These are phyloP conservation scores for Coffea eugenioides DNA, from an alignment of 257 asterid genomes.

Conservation along the genomic window DNA sequence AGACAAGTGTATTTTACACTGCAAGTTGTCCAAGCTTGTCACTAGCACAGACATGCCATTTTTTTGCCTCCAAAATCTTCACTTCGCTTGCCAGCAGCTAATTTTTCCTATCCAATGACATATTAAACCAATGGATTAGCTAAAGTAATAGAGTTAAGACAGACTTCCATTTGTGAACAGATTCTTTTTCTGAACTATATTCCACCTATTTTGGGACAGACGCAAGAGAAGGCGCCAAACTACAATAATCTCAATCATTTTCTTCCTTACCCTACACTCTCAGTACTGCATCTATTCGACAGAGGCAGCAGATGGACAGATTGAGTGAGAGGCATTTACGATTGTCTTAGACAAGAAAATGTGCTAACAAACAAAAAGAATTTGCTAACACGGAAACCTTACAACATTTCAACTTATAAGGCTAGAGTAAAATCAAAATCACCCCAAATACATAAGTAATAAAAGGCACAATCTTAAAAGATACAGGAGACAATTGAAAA, in stretches of 20 bases:
- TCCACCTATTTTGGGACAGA: background rate
- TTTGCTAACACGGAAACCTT: background rate
- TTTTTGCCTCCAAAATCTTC: constrained; percentile 31
- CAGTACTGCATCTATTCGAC: background rate
- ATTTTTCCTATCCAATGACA: constrained; percentile 39
- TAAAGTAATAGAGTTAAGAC: background rate
- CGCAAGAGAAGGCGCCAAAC: background rate
- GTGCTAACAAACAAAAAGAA: background rate
- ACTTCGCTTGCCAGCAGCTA: constrained; percentile 24
- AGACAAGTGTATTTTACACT: constrained; percentile 31
- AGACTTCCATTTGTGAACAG: background rate
- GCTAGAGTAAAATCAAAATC: background rate
- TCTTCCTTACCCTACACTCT: background rate
- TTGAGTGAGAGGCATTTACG: background rate
- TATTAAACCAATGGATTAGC: background rate
- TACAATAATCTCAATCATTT: background rate
- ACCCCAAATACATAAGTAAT: background rate
- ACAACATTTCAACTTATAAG: background rate
- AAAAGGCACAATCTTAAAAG: background rate
- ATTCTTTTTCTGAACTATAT: background rate
- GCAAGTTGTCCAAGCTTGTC: constrained; percentile 37
- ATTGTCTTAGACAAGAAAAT: background rate
- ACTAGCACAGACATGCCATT: constrained; percentile 25
- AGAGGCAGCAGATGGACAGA: background rate
- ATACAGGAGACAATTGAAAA: background rate